Base-by-base conservation (phyloP, 169 alveolate species). In the Plasmodium vinckei region DNA sequence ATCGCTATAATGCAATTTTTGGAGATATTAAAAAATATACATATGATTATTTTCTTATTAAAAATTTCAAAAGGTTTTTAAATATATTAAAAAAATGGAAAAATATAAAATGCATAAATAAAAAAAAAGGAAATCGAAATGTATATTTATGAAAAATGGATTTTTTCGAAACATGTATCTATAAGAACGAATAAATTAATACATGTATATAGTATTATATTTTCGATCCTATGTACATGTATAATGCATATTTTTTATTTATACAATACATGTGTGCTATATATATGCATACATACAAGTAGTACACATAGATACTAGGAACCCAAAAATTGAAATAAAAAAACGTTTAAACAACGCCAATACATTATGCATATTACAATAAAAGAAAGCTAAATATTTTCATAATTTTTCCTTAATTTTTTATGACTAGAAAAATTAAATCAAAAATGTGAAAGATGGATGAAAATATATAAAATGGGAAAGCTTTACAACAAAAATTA, bases 251-350 rank as follows among this genome's bases (percentile, higher is more conserved):
- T 57, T 57, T 57, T 19, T 25, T 27, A 21, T 63, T 13, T 63
- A 27, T 63, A 63, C 39, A 63, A 25, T 59, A 59, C 12, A 33
- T 12, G 13, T 17, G 39, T 63, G n/a, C 10, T 27, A 27, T 63
- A 63, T 63, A 33, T 63, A 63, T 54, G n/a, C n/a, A 21, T 21
- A 21, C 25, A 60, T 61, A 72, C 69, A 53, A 17, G 17, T 61
- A 60, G 17, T n/a, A 21, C 23, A 44, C 68, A 54, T 42, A 42
- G n/a, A 23, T 54, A 71, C 46, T 17, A 71, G 47, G 61, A 47
- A 42, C 13, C 51, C 49, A 53, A 53, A 46, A 51, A 71, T 53
- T 71, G 53, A 61, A 23, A 71, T 51, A 17, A 71, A 71, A 23
- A 23, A 70, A 68, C 63, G 42, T 68, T 17, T 42, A 68, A 67